Percentiles rank a stretch among this genome's conserved stretches.
Evolutionary conservation across 1,284 basidiomycete genomes (phyloP).

Genomic region (Porphyrellus sp.): DNA sequence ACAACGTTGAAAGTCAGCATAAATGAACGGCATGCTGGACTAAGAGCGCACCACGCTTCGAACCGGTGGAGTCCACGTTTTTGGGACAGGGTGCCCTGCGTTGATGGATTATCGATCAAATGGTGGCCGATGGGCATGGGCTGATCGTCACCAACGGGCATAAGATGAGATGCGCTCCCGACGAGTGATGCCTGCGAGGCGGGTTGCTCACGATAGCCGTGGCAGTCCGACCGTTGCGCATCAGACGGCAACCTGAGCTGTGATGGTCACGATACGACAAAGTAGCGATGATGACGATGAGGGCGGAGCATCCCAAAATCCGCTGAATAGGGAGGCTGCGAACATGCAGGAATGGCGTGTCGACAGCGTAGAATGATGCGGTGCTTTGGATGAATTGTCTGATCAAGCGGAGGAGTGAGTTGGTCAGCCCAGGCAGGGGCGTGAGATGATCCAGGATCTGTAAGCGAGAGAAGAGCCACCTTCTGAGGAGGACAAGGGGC

Average conservation of each 20-base stretch:
- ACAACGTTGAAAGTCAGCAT: conserved; percentile 14
- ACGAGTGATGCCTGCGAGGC: conserved; percentile 7
- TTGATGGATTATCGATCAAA: conserved; percentile 6
- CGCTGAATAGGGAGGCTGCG: conserved; percentile 6
- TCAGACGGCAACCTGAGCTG: background rate
- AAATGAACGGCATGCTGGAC: conserved; percentile 10
- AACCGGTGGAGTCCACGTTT: background rate
- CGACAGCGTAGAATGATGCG: conserved; percentile 12
- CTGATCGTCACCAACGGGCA: conserved; percentile 8
- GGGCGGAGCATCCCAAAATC: background rate
- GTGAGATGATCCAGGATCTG: conserved; percentile 10
- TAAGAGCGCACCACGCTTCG: conserved; percentile 2
- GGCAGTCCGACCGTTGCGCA: background rate
- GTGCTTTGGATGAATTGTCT: conserved; percentile 4
- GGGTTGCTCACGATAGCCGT: background rate
- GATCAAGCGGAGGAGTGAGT: background rate
- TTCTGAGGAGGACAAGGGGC: conserved; percentile 4
- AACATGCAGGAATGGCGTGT: conserved; percentile 27
- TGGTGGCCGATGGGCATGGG: conserved; percentile 2
- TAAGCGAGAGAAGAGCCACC: conserved; percentile 16
- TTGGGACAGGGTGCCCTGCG: background rate
- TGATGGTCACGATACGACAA: background rate
- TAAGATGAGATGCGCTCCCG: conserved; percentile 2
- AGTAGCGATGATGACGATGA: background rate
- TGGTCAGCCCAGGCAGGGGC: conserved; percentile 6